Conservation (phyloP, 768 basidiomycete genomes). For the Mycena alexandri region DNA sequence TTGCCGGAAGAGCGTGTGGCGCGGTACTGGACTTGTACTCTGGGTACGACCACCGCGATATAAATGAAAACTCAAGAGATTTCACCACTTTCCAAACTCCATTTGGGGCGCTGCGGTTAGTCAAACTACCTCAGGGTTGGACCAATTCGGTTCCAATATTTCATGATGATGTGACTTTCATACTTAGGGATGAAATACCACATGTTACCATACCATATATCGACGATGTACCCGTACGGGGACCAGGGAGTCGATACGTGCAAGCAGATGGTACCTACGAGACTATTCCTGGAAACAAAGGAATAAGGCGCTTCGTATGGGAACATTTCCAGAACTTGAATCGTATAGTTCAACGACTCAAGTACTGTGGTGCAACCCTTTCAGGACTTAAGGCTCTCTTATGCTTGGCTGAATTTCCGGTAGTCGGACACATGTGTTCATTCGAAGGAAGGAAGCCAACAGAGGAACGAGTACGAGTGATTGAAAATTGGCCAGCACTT, state of each 20-base stretch:
- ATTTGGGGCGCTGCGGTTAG: slow-evolving; percentile 37
- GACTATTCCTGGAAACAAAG: background rate
- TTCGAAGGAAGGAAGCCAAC: slow-evolving; percentile 16
- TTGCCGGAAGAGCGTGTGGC: slow-evolving; percentile 12
- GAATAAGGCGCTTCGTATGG: background rate
- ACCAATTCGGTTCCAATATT: too few relatives aligned
- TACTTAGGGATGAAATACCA: slow-evolving; percentile 5
- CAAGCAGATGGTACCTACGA: background rate
- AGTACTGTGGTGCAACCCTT: background rate
- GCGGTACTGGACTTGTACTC: slow-evolving; percentile 39
- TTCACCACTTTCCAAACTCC: slow-evolving; percentile 49
- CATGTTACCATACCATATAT: slow-evolving; percentile 27
- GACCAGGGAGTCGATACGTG: background rate
- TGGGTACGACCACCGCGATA: slow-evolving; percentile 45
- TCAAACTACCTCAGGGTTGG: too few relatives aligned
- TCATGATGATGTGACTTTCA: slow-evolving; percentile 29
- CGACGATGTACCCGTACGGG: slow-evolving; percentile 18
- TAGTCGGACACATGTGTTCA: slow-evolving; percentile 6
- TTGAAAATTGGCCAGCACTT: background rate
- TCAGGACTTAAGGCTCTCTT: background rate
- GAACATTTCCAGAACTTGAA: background rate
- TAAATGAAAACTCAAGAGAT: slow-evolving; percentile 43
- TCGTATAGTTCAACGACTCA: background rate
- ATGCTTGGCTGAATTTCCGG: background rate
- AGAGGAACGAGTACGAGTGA: slow-evolving; percentile 1